Conservation (phyloP, 1,284 basidiomycete genomes). For the Macrocystidia cucumis region DNA sequence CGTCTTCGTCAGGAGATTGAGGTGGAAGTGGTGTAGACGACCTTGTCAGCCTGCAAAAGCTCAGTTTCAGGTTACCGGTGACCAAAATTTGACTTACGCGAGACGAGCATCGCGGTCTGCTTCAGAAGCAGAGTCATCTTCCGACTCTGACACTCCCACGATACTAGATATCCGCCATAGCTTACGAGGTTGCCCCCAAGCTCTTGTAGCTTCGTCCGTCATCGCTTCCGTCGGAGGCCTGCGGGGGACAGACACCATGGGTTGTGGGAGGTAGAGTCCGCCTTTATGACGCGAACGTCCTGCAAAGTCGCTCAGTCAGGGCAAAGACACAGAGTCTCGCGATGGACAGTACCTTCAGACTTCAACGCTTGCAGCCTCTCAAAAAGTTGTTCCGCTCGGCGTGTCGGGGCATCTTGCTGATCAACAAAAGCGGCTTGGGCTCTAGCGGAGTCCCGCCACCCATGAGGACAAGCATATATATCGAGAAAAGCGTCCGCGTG, state of each 20-base stretch:
- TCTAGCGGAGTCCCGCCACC: conserved; percentile 44
- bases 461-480: conserved; percentile 56
- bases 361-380: too few relatives aligned
- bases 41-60: conserved; percentile 38
- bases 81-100: conserved; percentile 28
- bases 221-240: too few relatives aligned
- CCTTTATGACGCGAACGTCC: conserved; percentile 31
- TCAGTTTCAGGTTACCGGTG: conserved; percentile 1
- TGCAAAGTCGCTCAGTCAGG: too few relatives aligned
- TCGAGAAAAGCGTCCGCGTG: conserved; percentile 56
- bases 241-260: conserved; percentile 38
- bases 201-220: not conserved
- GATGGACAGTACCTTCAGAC: too few relatives aligned
- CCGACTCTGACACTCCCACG: conserved; percentile 50
- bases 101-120: conserved; percentile 59
- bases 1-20: conserved; percentile 32
- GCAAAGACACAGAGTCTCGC: too few relatives aligned
- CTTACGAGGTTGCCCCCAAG: conserved; percentile 7
- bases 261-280: conserved; percentile 52
- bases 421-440: conserved; percentile 61
- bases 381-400: conserved; percentile 53
- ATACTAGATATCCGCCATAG: conserved; percentile 15
- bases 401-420: conserved; percentile 66
- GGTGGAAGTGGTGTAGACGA: conserved; percentile 28
- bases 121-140: conserved; percentile 58